Evolutionary conservation across 2,329 filamentous ascomycete species (phyloP).

Genomic region (Xylariaceae sp.): DNA sequence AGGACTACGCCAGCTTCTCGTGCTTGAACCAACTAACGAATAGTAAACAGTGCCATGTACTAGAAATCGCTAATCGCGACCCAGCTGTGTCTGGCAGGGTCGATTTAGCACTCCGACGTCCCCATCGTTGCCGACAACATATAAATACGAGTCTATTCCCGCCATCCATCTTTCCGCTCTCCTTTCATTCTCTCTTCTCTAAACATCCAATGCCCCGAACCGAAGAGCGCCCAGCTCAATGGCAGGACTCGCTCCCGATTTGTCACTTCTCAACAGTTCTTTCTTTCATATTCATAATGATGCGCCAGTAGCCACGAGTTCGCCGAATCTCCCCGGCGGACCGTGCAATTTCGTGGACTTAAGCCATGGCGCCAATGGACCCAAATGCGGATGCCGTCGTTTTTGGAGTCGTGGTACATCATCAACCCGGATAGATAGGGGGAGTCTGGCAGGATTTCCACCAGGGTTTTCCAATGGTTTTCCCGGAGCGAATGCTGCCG

Average conservation of each 20-base stretch:
- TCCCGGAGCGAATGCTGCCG: conserved; percentile 13
- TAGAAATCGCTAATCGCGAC: conserved; percentile 39
- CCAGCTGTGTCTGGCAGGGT: conserved; percentile 37
- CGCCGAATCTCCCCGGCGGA: conserved; percentile 50
- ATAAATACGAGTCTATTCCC: conserved; percentile 30
- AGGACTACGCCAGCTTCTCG: conserved; percentile 13
- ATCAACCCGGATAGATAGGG: conserved; percentile 36
- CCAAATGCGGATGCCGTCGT: conserved; percentile 61
- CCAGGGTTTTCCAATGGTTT: conserved; percentile 32
- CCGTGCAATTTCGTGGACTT: conserved; percentile 62
- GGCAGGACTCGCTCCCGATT: conserved; percentile 55
- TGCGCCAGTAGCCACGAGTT: conserved; percentile 37
- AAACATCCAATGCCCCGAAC: conserved; percentile 35
- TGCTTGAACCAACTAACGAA: conserved; percentile 34
- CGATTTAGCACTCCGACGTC: conserved; percentile 28
- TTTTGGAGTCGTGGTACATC: conserved; percentile 56
- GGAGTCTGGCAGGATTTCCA: conserved; percentile 30
- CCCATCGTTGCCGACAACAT: conserved; percentile 22
- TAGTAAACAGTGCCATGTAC: conserved; percentile 41
- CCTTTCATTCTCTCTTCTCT: conserved; percentile 11
- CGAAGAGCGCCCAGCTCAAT: conserved; percentile 48
- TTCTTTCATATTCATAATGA: conserved; percentile 62
- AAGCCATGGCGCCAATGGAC: conserved; percentile 52
- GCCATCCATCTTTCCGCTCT: conserved; percentile 15
- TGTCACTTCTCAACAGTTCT: conserved; percentile 45